These are phyloP conservation scores for Rubia peregrina DNA, from an alignment of 305 asterid genomes.

Conservation along the genomic window DNA sequence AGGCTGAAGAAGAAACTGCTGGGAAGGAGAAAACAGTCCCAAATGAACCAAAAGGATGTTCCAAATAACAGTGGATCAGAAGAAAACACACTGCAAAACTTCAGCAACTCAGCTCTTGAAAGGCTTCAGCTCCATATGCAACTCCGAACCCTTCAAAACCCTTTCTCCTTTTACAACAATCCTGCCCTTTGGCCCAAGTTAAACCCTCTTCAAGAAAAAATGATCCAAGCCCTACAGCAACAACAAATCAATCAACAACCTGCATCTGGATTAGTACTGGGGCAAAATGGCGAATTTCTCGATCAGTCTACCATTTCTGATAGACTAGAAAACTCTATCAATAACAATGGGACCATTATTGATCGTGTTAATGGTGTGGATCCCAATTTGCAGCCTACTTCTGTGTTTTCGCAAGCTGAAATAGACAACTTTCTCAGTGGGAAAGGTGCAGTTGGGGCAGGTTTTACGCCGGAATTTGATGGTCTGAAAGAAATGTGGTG, in stretches of 20 bases:
- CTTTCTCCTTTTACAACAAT: conserved; percentile 40
- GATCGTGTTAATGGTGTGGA: neutral
- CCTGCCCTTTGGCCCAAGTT: conserved; percentile 47
- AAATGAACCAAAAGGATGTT: conserved; percentile 19
- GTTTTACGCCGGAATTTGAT: conserved; percentile 27
- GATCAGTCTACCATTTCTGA: neutral
- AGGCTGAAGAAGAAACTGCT: conserved; percentile 63
- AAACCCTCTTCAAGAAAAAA: conserved; percentile 40
- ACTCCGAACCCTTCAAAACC: conserved; percentile 57
- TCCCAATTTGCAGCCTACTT: conserved; percentile 15
- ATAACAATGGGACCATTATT: neutral
- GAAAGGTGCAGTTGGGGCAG: conserved; percentile 20
- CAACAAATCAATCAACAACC: conserved; percentile 17
- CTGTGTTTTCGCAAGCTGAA: conserved; percentile 44
- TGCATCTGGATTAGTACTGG: no score
- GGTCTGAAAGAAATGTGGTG: conserved; percentile 53
- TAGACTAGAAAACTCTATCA: neutral
- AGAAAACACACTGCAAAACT: conserved; percentile 27
- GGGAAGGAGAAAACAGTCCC: conserved; percentile 53
- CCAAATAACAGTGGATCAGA: conserved; percentile 21
- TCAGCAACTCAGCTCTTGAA: conserved; percentile 72
- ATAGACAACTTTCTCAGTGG: conserved; percentile 35
- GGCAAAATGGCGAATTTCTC: conserved; percentile 9
- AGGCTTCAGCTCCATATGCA: conserved; percentile 84
- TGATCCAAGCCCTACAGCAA: conserved; percentile 44